Percentiles rank a stretch among this genome's conserved stretches.
These are phyloP conservation scores for Apostasia shenzhenica DNA, from an alignment of 106 monocot species.

Conservation along the genomic window DNA sequence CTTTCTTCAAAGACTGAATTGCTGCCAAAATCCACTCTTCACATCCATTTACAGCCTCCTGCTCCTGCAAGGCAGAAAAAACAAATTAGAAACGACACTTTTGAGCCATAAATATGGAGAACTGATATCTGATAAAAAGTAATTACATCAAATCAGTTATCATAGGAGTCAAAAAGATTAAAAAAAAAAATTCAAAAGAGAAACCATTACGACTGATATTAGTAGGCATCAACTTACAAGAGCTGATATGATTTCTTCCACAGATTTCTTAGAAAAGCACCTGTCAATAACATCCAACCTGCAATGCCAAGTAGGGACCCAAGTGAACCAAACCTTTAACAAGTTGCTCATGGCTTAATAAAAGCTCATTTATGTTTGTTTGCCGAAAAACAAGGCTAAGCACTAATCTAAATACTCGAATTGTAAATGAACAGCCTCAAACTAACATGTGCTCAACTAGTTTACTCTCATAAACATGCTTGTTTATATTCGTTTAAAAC, in stretches of 20 bases:
- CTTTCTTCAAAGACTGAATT: slow-evolving; percentile 71
- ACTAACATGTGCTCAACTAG: too few relatives aligned
- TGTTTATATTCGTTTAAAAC: too few relatives aligned
- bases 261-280: slow-evolving; percentile 79
- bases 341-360: too few relatives aligned
- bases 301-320: slow-evolving; percentile 1
- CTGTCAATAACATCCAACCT: slow-evolving; percentile 80
- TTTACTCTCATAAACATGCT: too few relatives aligned
- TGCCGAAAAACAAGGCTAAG: too few relatives aligned
- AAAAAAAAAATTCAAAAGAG: background rate
- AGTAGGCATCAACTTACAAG: slow-evolving; percentile 54
- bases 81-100: background rate
- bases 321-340: too few relatives aligned
- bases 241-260: slow-evolving; percentile 79
- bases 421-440: too few relatives aligned
- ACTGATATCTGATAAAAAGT: background rate
- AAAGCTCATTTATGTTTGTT: too few relatives aligned
- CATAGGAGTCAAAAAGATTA: background rate
- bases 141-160: background rate
- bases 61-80: slow-evolving; percentile 42
- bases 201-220: background rate
- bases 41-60: slow-evolving; percentile 30
- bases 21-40: slow-evolving; percentile 64
- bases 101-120: background rate
- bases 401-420: too few relatives aligned